Percentiles rank a stretch among this genome's conserved stretches.
Conservation (phyloP, 495 filamentous ascomycete genomes). For the Geoglossum glabrum region DNA sequence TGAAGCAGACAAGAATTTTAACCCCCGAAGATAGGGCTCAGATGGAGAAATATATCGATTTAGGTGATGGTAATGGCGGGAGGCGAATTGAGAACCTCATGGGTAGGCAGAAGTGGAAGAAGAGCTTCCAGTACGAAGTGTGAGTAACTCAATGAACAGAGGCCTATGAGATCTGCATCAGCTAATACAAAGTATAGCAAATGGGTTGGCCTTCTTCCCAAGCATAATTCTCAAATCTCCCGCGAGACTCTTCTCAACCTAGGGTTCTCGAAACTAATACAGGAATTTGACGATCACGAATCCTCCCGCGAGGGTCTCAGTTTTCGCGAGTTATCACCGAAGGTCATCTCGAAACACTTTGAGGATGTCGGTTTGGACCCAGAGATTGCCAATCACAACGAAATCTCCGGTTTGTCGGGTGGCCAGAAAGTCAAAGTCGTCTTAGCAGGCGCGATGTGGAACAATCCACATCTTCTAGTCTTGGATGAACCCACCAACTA, state of each 20-base stretch:
- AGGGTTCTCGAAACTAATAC: constrained; percentile 81
- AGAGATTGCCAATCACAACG: constrained; percentile 95
- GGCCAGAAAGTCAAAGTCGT: constrained; percentile 99
- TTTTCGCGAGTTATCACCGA: constrained; percentile 77
- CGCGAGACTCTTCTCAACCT: constrained; percentile 73
- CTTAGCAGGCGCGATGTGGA: constrained; percentile 95
- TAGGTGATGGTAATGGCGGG: constrained; percentile 59
- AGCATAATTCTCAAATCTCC: constrained; percentile 80
- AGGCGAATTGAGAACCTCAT: constrained; percentile 75
- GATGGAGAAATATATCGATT: constrained; percentile 71
- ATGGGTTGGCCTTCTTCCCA: constrained; percentile 74
- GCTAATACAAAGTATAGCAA: constrained; percentile 31
- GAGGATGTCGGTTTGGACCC: constrained; percentile 91
- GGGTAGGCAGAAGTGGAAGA: constrained; percentile 97
- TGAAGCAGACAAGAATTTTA: constrained; percentile 92
- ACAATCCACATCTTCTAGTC: constrained; percentile 92
- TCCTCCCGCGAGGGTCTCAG: constrained; percentile 92
- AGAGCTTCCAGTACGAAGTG: constrained; percentile 97
- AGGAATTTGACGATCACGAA: constrained; percentile 98
- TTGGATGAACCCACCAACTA: constrained; percentile 99
- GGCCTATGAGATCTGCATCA: background rate
- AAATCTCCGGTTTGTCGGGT: constrained; percentile 90
- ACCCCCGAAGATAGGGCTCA: constrained; percentile 69
- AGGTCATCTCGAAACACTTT: constrained; percentile 92
- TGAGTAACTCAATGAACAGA: constrained; percentile 21